A percentile compares a stretch with the other conserved stretches of the same genome.
These are phyloP conservation scores for Verbascum thapsus DNA, from an alignment of 257 asterid genomes.

Conservation along the genomic window DNA sequence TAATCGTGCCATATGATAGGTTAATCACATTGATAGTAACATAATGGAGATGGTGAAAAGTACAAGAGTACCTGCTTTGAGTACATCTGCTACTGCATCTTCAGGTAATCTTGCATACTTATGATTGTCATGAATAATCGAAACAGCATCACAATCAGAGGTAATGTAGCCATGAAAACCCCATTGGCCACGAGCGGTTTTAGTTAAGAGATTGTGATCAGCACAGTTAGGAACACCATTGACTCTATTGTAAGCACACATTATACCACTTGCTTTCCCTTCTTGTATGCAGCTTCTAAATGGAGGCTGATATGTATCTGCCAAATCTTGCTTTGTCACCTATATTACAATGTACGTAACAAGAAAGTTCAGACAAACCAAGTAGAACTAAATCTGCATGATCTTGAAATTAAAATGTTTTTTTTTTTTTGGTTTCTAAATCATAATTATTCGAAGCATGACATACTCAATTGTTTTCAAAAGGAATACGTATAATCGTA, in stretches of 20 bases:
- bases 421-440: too few relatives aligned
- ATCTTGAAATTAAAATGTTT: too few relatives aligned
- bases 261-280: slow-evolving; percentile 85
- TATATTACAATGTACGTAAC: slow-evolving; percentile 11
- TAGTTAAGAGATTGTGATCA: slow-evolving; percentile 63
- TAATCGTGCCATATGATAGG: too few relatives aligned
- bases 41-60: too few relatives aligned
- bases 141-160: slow-evolving; percentile 83
- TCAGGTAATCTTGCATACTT: slow-evolving; percentile 62
- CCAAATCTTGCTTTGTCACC: slow-evolving; percentile 86
- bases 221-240: slow-evolving; percentile 90
- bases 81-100: slow-evolving; percentile 76
- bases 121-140: slow-evolving; percentile 53
- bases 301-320: slow-evolving; percentile 93
- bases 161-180: slow-evolving; percentile 81
- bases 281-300: slow-evolving; percentile 66
- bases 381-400: too few relatives aligned
- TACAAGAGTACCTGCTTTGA: slow-evolving; percentile 66
- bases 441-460: too few relatives aligned
- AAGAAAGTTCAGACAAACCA: too few relatives aligned
- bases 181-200: slow-evolving; percentile 74
- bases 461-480: too few relatives aligned
- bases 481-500: too few relatives aligned
- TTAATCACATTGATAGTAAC: too few relatives aligned
- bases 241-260: slow-evolving; percentile 92